These are phyloP conservation scores for Lipomyces kockii DNA, from an alignment of 805 yeast genomes.

Conservation along the genomic window DNA sequence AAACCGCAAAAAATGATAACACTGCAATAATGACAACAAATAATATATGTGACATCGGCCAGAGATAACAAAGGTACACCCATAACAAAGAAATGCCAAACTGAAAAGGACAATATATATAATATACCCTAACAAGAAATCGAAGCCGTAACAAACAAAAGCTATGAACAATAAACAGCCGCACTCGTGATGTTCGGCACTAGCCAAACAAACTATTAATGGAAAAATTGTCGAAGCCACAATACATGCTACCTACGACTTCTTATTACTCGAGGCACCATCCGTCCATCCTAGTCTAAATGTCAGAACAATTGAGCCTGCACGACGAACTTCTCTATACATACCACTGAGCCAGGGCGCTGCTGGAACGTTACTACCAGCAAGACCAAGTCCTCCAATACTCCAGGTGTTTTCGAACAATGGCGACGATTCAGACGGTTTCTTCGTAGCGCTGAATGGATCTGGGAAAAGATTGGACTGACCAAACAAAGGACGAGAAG, in stretches of 20 bases:
- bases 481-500: conserved; percentile 8
- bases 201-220: not conserved
- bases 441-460: conserved; percentile 8
- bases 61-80: conserved; percentile 10
- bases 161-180: conserved; percentile 2
- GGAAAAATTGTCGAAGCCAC: not conserved
- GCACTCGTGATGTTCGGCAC: not conserved
- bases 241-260: not conserved
- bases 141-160: conserved; percentile 3
- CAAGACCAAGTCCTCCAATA: conserved; percentile 23
- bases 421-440: conserved; percentile 3
- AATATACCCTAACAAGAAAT: not conserved
- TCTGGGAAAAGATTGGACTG: conserved; percentile 33
- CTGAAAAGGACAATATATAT: conserved; percentile 2
- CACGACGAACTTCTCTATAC: not conserved
- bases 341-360: conserved; percentile 17
- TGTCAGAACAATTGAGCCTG: not conserved
- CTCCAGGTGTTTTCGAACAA: conserved; percentile 26
- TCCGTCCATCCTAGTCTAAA: not conserved
- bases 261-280: not conserved
- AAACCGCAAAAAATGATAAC: conserved; percentile 11
- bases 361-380: conserved; percentile 7
- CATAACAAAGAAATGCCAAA: conserved; percentile 18
- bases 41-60: conserved; percentile 5
- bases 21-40: conserved; percentile 5